Conservation (phyloP, 2,329 filamentous ascomycete species). For the Macroventuria anomochaeta region DNA sequence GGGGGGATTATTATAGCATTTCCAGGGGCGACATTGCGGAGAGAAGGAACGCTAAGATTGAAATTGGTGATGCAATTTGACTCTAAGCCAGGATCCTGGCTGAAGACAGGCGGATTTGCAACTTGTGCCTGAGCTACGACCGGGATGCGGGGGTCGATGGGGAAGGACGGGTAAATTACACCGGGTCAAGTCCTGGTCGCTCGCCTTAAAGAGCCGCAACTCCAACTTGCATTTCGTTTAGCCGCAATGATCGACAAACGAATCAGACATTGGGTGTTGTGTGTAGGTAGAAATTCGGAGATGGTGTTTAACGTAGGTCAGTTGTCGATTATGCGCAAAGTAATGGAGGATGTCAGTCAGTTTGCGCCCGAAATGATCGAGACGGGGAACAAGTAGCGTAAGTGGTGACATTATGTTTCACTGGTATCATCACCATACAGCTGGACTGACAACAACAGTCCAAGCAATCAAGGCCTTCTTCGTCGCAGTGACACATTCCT, state of each 20-base stretch:
- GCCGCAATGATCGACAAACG: slow-evolving; percentile 24
- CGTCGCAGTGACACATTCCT: background rate
- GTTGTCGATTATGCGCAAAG: too few relatives aligned
- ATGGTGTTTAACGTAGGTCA: background rate
- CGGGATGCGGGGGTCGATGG: slow-evolving; percentile 31
- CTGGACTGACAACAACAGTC: background rate
- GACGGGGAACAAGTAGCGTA: background rate
- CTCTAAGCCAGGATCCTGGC: slow-evolving; percentile 24
- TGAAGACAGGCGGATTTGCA: slow-evolving; percentile 5
- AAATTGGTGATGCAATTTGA: slow-evolving; percentile 13
- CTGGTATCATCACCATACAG: slow-evolving; percentile 12
- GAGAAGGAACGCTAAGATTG: background rate
- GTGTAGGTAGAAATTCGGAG: background rate
- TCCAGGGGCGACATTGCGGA: slow-evolving; percentile 1
- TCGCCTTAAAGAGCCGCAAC: slow-evolving; percentile 3
- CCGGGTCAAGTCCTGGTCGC: slow-evolving; percentile 20
- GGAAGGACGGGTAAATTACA: slow-evolving; percentile 44
- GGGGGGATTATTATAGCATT: background rate
- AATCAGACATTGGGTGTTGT: background rate
- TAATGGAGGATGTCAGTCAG: background rate
- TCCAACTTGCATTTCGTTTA: slow-evolving; percentile 18
- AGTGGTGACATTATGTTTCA: slow-evolving; percentile 5
- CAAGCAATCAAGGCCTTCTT: background rate
- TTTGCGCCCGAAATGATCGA: background rate
- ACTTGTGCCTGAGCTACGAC: slow-evolving; percentile 29